Evolutionary conservation across 345 rosid species (phyloP), one percentile per base, ranked within the genome.

Genomic region (Lumnitzera littorea): DNA sequence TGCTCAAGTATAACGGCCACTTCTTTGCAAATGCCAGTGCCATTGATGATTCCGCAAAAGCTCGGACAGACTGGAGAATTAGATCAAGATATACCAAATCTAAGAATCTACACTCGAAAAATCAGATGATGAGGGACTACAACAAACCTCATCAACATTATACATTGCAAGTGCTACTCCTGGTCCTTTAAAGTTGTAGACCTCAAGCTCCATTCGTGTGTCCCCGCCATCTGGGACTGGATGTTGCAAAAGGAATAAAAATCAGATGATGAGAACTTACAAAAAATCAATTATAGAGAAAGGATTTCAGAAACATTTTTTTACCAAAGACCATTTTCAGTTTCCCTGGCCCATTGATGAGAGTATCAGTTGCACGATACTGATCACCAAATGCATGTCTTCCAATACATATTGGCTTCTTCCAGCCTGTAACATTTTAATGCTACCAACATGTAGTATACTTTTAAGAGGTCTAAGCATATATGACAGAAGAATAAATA

Each of bases 301-400:
- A 48, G 60, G 50, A 70, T 57, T 53, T 53, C 56, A 2, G 29
- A 56, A 66, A 58, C 69, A 77, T 67, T 89, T 78, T 70, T 89
- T 78, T 70, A 94, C 96, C 95, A 66, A 84, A 94, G 65, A 87
- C 76, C 91, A 94, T 83, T 84, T 86, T 94, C 62, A 94, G 87
- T 75, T 87, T 94, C 71, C 99, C 97, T 55, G 99, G 95, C 67
- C 86, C 97, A 62, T 73, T 71, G 65, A 94, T 80, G 29, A 90
- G 56, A 0, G 78, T 24, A 62, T 90, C 96, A 20, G 96, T 88
- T 57, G 97, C 99, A 64, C 96, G 89, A 72, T 87, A 94, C 71
- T 94, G 99, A 84, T 94, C 99, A 36, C 96, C 99, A 76, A 94
- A 94, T 70, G 97, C 99, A 84, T 94, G 99, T 67, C 99, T 86